Conservation (phyloP, 192 early-diverging fungal genomes). For the Linnemannia elongata region DNA sequence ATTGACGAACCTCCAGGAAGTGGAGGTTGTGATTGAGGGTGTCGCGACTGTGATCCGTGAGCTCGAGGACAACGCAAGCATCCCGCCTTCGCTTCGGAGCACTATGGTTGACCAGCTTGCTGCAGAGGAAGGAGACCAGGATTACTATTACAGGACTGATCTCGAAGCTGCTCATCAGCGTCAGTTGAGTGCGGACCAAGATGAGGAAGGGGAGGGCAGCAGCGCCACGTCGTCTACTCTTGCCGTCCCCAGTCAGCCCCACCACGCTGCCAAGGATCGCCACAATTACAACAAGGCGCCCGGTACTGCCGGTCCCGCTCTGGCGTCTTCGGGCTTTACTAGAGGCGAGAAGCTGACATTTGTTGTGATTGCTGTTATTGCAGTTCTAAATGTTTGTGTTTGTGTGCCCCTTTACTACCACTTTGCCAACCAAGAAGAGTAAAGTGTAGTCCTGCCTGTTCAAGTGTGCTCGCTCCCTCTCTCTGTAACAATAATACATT, state of each 20-base stretch:
- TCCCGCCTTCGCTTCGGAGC: slow-evolving; percentile 23
- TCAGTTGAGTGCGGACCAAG: background rate
- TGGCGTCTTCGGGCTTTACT: slow-evolving; percentile 46
- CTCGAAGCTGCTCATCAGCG: slow-evolving; percentile 26
- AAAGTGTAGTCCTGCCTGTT: background rate
- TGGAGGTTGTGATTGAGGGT: slow-evolving; percentile 38
- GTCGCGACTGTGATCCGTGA: slow-evolving; percentile 37
- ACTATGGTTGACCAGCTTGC: slow-evolving; percentile 35
- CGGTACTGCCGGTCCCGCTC: background rate
- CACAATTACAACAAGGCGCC: background rate
- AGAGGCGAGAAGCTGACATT: slow-evolving; percentile 54
- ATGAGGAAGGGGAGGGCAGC: background rate
- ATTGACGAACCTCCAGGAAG: slow-evolving; percentile 21
- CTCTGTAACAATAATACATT: background rate
- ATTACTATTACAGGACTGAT: slow-evolving; percentile 16
- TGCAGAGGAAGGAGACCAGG: slow-evolving; percentile 19
- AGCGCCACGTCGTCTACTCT: background rate
- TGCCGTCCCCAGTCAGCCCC: background rate
- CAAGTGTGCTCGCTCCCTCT: background rate
- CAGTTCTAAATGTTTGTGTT: slow-evolving; percentile 50
- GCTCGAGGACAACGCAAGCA: slow-evolving; percentile 34
- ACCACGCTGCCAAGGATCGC: background rate
- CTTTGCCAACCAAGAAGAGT: slow-evolving; percentile 25
- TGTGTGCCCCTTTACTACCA: slow-evolving; percentile 57
- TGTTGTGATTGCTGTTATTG: slow-evolving; percentile 33